Conservation (phyloP, 441 rosid species). For the Geranium incanum region DNA sequence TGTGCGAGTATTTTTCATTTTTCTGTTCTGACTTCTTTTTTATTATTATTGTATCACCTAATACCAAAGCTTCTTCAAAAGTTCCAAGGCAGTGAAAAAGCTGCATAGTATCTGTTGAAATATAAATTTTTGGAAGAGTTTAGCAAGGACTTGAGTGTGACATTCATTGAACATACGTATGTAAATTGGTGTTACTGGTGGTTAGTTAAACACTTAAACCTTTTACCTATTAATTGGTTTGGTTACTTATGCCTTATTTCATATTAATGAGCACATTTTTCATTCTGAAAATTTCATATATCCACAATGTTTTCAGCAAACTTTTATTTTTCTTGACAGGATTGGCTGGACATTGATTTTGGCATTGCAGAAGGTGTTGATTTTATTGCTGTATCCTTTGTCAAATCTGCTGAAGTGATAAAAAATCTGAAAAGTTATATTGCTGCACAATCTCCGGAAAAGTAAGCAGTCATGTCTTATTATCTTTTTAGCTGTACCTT, state of each 20-base stretch:
- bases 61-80: background rate
- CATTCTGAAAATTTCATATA: background rate
- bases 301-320: background rate
- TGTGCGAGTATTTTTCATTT: background rate
- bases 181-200: background rate
- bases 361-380: constrained; percentile 93
- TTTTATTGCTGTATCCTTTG: constrained; percentile 94
- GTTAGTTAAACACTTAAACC: background rate
- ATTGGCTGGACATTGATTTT: constrained; percentile 98
- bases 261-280: constrained; percentile 4
- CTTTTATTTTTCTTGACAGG: constrained; percentile 39
- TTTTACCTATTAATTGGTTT: background rate
- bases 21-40: background rate
- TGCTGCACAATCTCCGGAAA: constrained; percentile 74
- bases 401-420: constrained; percentile 97
- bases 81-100: background rate
- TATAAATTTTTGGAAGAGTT: background rate
- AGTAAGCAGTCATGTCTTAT: constrained; percentile 31
- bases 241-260: background rate
- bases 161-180: background rate
- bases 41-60: background rate
- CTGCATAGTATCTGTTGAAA: background rate
- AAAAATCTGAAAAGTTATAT: constrained; percentile 89
- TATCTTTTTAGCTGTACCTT: background rate
- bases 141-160: background rate